Base-by-base conservation (phyloP, 208 protist species). In the Acanthamoeba sp. region DNA sequence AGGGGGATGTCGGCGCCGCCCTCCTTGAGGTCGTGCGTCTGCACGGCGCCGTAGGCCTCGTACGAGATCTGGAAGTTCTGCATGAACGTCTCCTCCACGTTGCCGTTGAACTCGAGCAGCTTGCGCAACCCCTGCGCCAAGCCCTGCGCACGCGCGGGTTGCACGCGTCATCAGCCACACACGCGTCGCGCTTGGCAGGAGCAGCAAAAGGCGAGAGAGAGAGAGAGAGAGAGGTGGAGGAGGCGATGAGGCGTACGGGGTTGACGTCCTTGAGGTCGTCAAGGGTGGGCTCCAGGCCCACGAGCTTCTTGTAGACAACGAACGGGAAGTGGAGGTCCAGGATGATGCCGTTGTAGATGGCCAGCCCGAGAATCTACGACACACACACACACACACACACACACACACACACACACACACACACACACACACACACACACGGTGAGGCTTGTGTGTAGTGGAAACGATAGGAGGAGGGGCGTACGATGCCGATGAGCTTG, bases 291-390 rank as follows among this genome's bases (percentile, higher is more conserved):
- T 66, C 24, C 9, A 95, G 29, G 64, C 94, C 95, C 64, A 98
- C 82, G 20, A 99, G 94, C 66, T 98, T 98, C 64, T 98, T 98
- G 95, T 98, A 99, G 24, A 98, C 91, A 27, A 98, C 95, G 16
- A 95, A n/a, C 9, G 99, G 99, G 20, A 99, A 99, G 66, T 98
- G 96, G 36, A 99, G 89, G 85, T 99, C 97, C 18, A 99, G 93
- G 88, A 99, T 98, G 50, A 99, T 96, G 18, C 96, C 95, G 94
- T 99, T 99, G 95, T 99, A 99, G 52, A 99, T 98, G 27, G 98
- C 98, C 16, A 99, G 95, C 24, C 99, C 99, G 24, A 98, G 48
- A 16, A 98, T 87, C 78, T 97, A 91, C 36, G 2, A 64, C 36
- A 29, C 29, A 88, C 24, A 78, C 42, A 84, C 9, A 12, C n/a